phyloP scores from a whole-genome alignment of 257 asterid species.

The Ilex aquifolium region DNA sequence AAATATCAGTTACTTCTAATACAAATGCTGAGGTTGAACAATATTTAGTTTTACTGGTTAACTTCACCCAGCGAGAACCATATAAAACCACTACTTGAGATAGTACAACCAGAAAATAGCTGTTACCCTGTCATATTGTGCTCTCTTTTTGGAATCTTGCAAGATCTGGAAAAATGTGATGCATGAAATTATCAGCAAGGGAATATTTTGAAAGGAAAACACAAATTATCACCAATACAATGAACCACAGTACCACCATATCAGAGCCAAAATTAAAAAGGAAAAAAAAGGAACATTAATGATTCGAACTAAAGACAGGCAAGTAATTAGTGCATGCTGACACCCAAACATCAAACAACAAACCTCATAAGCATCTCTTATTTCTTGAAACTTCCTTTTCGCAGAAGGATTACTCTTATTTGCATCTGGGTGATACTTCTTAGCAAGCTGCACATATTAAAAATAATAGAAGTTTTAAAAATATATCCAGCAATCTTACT shows the following conservation, averaged over 20 bases:
- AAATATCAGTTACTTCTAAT: background rate
- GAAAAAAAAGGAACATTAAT: too few relatives aligned
- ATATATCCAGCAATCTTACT: too few relatives aligned
- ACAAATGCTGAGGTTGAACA: background rate
- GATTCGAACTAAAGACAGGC: too few relatives aligned
- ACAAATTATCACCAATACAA: too few relatives aligned
- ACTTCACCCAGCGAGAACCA: background rate
- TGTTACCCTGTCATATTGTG: slow-evolving; percentile 69
- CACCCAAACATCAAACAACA: slow-evolving; percentile 16
- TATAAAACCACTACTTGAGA: slow-evolving; percentile 4
- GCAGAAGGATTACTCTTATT: slow-evolving; percentile 79
- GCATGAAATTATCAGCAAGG: too few relatives aligned
- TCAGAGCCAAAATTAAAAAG: too few relatives aligned
- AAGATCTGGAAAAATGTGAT: slow-evolving; percentile 44
- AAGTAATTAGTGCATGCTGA: too few relatives aligned
- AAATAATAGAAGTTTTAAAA: background rate
- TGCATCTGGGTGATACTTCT: slow-evolving; percentile 94
- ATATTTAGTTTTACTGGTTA: too few relatives aligned
- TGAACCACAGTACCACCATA: too few relatives aligned
- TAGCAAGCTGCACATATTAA: slow-evolving; percentile 62
- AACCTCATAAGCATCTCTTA: slow-evolving; percentile 97
- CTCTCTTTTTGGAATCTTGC: slow-evolving; percentile 76
- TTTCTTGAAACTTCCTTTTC: slow-evolving; percentile 87
- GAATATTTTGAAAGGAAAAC: too few relatives aligned
- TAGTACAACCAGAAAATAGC: slow-evolving; percentile 10